phyloP scores from a whole-genome alignment of 164 flowering plant genomes.

The Magnolia sinica region DNA sequence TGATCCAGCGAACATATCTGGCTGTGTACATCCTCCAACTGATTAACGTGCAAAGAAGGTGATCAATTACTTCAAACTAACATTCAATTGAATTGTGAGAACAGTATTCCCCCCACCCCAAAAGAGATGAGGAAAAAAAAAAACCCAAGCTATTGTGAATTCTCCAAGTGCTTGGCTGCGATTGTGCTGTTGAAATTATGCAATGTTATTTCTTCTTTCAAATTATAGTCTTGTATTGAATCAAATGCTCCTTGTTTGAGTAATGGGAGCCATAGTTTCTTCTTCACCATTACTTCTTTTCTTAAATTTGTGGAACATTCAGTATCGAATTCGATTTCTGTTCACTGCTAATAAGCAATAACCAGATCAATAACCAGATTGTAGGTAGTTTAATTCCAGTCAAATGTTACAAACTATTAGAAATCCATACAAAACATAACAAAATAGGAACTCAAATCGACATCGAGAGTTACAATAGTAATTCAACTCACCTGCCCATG shows the following conservation, averaged over 20 bases:
- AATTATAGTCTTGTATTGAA: background rate
- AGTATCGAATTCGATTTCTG: too few species aligned
- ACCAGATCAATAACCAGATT: background rate
- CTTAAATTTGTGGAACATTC: background rate
- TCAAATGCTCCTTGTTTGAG: background rate
- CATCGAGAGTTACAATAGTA: background rate
- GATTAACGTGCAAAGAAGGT: background rate
- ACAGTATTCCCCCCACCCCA: background rate
- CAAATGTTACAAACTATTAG: background rate
- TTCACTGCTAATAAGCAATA: too few species aligned
- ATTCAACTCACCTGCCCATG: conserved; percentile 56
- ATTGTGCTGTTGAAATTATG: background rate
- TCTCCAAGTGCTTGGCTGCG: background rate
- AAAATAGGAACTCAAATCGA: background rate
- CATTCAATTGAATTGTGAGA: background rate
- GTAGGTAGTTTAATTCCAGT: background rate
- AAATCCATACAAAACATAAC: too few species aligned
- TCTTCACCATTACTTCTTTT: background rate
- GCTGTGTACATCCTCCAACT: background rate
- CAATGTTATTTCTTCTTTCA: background rate
- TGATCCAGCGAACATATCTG: background rate
- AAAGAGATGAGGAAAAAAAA: too few species aligned
- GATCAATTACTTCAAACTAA: too few species aligned
- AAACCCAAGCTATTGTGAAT: background rate
- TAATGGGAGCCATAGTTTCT: background rate